These are phyloP conservation scores for Aureobasidium sp. DNA, from an alignment of 2,329 filamentous ascomycete genomes.

Conservation along the genomic window DNA sequence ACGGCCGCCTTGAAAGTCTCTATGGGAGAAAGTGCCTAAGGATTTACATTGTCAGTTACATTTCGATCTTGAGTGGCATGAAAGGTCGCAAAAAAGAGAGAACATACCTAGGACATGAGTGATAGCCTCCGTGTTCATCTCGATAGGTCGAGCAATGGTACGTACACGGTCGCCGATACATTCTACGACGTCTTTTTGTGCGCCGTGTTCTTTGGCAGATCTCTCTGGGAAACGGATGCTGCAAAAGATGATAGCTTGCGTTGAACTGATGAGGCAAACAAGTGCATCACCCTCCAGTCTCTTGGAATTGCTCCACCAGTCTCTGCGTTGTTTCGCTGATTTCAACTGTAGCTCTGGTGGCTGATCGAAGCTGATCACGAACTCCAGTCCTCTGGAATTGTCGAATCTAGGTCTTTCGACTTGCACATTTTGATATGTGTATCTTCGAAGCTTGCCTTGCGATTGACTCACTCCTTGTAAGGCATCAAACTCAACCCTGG, in stretches of 20 bases:
- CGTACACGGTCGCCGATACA: not conserved
- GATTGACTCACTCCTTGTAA: slow-evolving; percentile 19
- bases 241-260: slow-evolving; percentile 22
- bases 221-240: slow-evolving; percentile 17
- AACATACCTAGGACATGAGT: not conserved
- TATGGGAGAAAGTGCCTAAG: not conserved
- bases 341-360: slow-evolving; percentile 25
- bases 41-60: too few relatives aligned
- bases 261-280: slow-evolving; percentile 39
- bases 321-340: slow-evolving; percentile 26
- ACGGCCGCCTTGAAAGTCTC: not conserved
- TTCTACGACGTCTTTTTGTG: not conserved
- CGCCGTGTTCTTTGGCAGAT: not conserved
- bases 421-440: slow-evolving; percentile 30
- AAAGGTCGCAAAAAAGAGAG: too few relatives aligned
- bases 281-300: slow-evolving; percentile 42
- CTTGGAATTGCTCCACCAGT: slow-evolving; percentile 45
- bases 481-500: slow-evolving; percentile 33
- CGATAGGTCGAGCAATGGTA: slow-evolving; percentile 16
- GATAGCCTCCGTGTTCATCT: not conserved
- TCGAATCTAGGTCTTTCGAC: slow-evolving; percentile 30
- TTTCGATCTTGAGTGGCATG: too few relatives aligned
- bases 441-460: slow-evolving; percentile 11
- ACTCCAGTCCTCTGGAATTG: slow-evolving; percentile 33
- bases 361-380: slow-evolving; percentile 40